Conservation (phyloP, 139 green algal species). For the Haematococcus sp. region DNA sequence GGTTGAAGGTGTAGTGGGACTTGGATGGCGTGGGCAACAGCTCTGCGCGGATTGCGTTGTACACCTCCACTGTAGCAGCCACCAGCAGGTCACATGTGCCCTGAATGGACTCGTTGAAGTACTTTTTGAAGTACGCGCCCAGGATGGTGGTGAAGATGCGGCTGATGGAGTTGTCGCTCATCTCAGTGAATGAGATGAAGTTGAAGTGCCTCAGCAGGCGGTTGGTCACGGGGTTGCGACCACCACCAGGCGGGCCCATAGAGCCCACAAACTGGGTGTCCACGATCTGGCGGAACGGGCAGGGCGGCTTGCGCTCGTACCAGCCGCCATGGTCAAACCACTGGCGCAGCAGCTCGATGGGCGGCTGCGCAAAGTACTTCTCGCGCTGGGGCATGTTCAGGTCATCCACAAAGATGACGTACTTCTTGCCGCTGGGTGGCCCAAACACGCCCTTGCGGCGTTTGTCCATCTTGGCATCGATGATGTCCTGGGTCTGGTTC, state of each 20-base stretch:
- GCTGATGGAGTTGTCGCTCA: constrained; percentile 48
- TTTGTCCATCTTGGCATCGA: constrained; percentile 78
- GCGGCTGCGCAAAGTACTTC: constrained; percentile 83
- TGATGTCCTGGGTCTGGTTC: constrained; percentile 82
- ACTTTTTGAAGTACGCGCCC: constrained; percentile 48
- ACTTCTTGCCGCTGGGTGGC: constrained; percentile 50
- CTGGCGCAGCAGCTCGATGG: constrained; percentile 82
- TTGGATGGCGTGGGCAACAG: constrained; percentile 73
- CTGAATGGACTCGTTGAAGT: constrained; percentile 51
- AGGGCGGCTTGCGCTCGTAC: constrained; percentile 77
- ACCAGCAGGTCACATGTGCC: constrained; percentile 37
- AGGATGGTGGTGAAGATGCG: constrained; percentile 78
- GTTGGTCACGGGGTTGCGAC: constrained; percentile 73
- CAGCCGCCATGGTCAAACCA: constrained; percentile 78
- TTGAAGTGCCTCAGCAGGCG: constrained; percentile 69
- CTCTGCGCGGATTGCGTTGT: constrained; percentile 65
- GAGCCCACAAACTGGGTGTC: constrained; percentile 75
- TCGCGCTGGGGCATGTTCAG: constrained; percentile 73
- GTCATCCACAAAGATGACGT: constrained; percentile 66
- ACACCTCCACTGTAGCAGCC: constrained; percentile 52
- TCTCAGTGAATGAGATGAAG: constrained; percentile 70
- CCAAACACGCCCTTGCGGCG: constrained; percentile 64
- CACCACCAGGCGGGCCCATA: constrained; percentile 74
- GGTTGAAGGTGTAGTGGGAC: constrained; percentile 82
- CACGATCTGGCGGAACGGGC: constrained; percentile 62